Conservation (phyloP, 2,329 filamentous ascomycete species). For the Trichoderma sp. region DNA sequence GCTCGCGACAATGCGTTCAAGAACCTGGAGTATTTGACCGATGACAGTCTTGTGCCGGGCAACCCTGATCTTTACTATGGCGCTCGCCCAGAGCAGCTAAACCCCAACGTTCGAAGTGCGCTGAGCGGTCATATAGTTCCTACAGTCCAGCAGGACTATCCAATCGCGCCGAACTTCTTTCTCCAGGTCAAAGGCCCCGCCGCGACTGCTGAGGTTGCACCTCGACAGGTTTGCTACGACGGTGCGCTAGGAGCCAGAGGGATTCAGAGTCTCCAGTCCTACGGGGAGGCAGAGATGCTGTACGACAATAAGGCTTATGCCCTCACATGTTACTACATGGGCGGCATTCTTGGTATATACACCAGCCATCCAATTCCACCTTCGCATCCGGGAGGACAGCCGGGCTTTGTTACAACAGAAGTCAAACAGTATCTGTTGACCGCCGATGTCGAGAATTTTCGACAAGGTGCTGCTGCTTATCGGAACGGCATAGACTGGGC, state of each 20-base stretch:
- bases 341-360: conserved; percentile 43
- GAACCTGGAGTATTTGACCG: conserved; percentile 43
- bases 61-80: conserved; percentile 44
- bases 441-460: conserved; percentile 38
- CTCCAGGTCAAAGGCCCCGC: conserved; percentile 44
- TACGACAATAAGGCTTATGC: conserved; percentile 46
- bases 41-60: conserved; percentile 37
- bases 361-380: conserved; percentile 41
- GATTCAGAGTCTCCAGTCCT: conserved; percentile 41
- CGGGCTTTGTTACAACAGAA: conserved; percentile 45
- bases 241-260: conserved; percentile 42
- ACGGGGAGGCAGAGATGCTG: too few relatives aligned
- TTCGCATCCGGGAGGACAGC: conserved; percentile 32
- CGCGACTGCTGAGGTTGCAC: conserved; percentile 36
- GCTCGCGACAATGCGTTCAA: conserved; percentile 38
- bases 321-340: conserved; percentile 42
- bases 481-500: conserved; percentile 47
- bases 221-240: conserved; percentile 42
- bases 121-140: conserved; percentile 40
- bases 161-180: conserved; percentile 46
- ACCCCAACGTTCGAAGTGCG: conserved; percentile 33
- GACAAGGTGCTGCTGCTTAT: conserved; percentile 43
- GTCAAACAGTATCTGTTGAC: conserved; percentile 38
- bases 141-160: conserved; percentile 37
- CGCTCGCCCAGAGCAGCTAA: conserved; percentile 38